Conservation (phyloP, 352 stramenopile species). For the Discostella stelligera region DNA sequence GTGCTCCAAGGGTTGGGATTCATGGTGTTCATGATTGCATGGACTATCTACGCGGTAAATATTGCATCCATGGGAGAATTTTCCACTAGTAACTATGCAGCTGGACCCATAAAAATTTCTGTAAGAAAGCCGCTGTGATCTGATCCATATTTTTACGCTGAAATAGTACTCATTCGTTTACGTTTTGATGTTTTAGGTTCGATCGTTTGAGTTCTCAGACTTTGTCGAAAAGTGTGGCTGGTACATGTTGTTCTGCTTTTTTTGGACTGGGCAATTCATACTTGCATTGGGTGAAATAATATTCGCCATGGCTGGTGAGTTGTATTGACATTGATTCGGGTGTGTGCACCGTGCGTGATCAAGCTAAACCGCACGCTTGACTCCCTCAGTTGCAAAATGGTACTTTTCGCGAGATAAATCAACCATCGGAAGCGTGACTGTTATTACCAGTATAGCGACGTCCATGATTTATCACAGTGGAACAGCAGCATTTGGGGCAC, state of each 20-base stretch:
- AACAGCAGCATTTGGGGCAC: slow-evolving; percentile 92
- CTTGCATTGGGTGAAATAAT: slow-evolving; percentile 93
- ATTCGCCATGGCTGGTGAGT: slow-evolving; percentile 87
- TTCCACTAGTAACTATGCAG: slow-evolving; percentile 22
- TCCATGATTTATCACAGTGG: slow-evolving; percentile 90
- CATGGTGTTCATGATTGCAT: slow-evolving; percentile 71
- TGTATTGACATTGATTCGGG: slow-evolving; percentile 17
- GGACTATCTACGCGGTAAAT: slow-evolving; percentile 76
- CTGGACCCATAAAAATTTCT: slow-evolving; percentile 17
- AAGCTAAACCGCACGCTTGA: not conserved
- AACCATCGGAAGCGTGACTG: slow-evolving; percentile 63
- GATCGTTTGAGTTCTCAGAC: slow-evolving; percentile 60
- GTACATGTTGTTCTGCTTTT: slow-evolving; percentile 91
- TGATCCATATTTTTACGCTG: not conserved
- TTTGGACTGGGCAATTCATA: slow-evolving; percentile 96
- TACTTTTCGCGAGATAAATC: slow-evolving; percentile 88
- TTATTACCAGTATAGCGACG: slow-evolving; percentile 54
- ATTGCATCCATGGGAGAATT: slow-evolving; percentile 81
- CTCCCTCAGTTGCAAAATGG: slow-evolving; percentile 61
- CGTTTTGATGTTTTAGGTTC: slow-evolving; percentile 15
- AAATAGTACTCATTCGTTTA: not conserved
- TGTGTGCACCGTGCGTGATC: not conserved
- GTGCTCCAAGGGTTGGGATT: slow-evolving; percentile 79
- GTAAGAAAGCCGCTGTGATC: not conserved
- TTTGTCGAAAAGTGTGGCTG: slow-evolving; percentile 58